Conservation (phyloP, 2,329 filamentous ascomycete species). For the Triangularia verruculosa region DNA sequence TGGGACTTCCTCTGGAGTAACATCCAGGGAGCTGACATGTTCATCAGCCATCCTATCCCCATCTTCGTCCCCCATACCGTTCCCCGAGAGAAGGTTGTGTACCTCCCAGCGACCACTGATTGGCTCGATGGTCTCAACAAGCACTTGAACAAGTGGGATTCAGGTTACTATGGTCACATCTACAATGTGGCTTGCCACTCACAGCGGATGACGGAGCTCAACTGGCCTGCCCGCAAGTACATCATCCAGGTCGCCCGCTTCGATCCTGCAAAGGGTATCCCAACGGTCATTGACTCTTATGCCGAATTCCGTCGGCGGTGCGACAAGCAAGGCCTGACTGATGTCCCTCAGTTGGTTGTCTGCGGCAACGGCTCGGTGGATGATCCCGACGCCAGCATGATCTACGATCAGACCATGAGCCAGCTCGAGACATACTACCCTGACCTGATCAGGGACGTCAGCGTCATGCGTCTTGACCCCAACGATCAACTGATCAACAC, state of each 20-base stretch:
- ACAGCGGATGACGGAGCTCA: constrained; percentile 58
- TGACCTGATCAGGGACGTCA: constrained; percentile 62
- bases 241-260: constrained; percentile 80
- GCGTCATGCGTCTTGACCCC: constrained; percentile 72
- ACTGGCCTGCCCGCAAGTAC: constrained; percentile 63
- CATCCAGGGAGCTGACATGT: constrained; percentile 69
- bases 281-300: constrained; percentile 72
- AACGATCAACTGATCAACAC: constrained; percentile 79
- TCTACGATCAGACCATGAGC: constrained; percentile 70
- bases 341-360: constrained; percentile 70
- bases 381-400: constrained; percentile 70
- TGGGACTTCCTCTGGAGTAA: constrained; percentile 74
- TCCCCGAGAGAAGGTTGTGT: constrained; percentile 63
- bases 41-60: constrained; percentile 77
- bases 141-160: constrained; percentile 65
- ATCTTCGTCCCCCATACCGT: constrained; percentile 71
- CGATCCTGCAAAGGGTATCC: constrained; percentile 79
- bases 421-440: constrained; percentile 62
- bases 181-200: constrained; percentile 63
- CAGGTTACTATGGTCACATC: constrained; percentile 69
- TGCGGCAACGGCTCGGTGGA: constrained; percentile 79
- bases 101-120: constrained; percentile 78
- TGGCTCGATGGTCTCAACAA: constrained; percentile 85
- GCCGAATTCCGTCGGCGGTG: constrained; percentile 65
- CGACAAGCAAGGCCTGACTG: constrained; percentile 48